These are phyloP conservation scores for Yamadazyma triangularis DNA, from an alignment of 1,139 yeast genomes.

Conservation along the genomic window DNA sequence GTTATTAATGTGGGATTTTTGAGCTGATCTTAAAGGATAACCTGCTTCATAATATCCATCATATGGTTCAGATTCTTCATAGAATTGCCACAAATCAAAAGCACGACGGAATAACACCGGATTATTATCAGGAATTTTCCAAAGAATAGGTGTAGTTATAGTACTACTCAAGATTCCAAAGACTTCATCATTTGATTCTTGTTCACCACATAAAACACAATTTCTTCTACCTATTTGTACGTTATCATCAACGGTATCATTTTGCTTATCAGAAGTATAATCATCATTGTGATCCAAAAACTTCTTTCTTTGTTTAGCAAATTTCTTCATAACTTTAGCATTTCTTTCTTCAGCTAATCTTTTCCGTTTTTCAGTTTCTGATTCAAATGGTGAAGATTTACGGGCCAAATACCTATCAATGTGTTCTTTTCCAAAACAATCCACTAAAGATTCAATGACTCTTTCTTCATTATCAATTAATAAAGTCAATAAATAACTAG, in stretches of 20 bases:
- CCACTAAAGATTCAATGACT: constrained; percentile 47
- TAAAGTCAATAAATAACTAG: constrained; percentile 49
- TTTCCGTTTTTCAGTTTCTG: constrained; percentile 42
- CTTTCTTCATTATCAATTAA: constrained; percentile 45
- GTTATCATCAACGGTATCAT: constrained; percentile 7
- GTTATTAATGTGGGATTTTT: constrained; percentile 6
- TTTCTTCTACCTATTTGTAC: constrained; percentile 19
- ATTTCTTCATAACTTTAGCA: constrained; percentile 36
- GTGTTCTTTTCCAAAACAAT: constrained; percentile 55
- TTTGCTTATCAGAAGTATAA: constrained; percentile 10
- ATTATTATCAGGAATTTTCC: constrained; percentile 40
- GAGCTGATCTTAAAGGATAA: constrained; percentile 4
- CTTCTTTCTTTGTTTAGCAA: constrained; percentile 38
- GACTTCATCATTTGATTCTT: constrained; percentile 37
- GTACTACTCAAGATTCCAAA: constrained; percentile 54
- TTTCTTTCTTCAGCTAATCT: constrained; percentile 36
- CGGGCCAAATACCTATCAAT: constrained; percentile 37
- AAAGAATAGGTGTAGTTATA: constrained; percentile 35
- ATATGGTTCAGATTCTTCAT: constrained; percentile 11
- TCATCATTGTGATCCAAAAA: constrained; percentile 30
- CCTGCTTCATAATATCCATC: constrained; percentile 16
- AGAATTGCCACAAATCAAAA: constrained; percentile 24
- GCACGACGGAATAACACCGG: constrained; percentile 14
- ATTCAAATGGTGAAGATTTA: constrained; percentile 21
- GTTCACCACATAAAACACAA: constrained; percentile 69